A percentile compares a stretch with the other conserved stretches of the same genome.
Conservation (phyloP, 192 early-diverging fungal species). For the Umbelopsis sp. region DNA sequence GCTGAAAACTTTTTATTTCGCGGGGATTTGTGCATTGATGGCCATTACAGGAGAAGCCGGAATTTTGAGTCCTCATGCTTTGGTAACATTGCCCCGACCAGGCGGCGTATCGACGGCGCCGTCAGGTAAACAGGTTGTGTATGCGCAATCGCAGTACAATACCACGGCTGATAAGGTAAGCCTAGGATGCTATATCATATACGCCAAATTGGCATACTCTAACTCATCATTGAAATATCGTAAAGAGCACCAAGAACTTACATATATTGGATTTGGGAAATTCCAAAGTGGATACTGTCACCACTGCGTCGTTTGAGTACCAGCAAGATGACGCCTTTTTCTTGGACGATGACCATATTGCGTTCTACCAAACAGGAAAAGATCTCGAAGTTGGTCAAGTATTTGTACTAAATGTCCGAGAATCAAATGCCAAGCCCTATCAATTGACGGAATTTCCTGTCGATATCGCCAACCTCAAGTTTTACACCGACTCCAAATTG, state of each 20-base stretch:
- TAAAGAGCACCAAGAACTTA: constrained; percentile 51
- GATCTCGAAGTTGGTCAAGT: constrained; percentile 41
- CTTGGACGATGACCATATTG: constrained; percentile 49
- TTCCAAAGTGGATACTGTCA: constrained; percentile 45
- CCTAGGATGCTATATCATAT: background rate
- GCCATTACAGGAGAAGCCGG: constrained; percentile 26
- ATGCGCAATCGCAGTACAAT: constrained; percentile 64
- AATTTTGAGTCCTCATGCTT: constrained; percentile 58
- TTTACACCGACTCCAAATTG: constrained; percentile 44
- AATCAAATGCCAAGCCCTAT: constrained; percentile 36
- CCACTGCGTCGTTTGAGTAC: constrained; percentile 35
- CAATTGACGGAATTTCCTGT: constrained; percentile 56
- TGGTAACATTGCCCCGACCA: constrained; percentile 65
- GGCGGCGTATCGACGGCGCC: constrained; percentile 54
- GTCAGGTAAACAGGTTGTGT: constrained; percentile 52
- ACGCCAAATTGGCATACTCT: background rate
- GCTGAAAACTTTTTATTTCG: constrained; percentile 10
- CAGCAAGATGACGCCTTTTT: constrained; percentile 49
- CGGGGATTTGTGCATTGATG: constrained; percentile 14
- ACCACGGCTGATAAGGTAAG: constrained; percentile 43
- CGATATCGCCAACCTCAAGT: constrained; percentile 58
- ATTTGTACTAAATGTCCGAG: constrained; percentile 37
- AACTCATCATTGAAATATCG: background rate
- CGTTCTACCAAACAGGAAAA: constrained; percentile 31
- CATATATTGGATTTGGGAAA: constrained; percentile 50